Evolutionary conservation across 495 filamentous ascomycete genomes (phyloP).

Genomic region (Saxophila tyrrhenica): DNA sequence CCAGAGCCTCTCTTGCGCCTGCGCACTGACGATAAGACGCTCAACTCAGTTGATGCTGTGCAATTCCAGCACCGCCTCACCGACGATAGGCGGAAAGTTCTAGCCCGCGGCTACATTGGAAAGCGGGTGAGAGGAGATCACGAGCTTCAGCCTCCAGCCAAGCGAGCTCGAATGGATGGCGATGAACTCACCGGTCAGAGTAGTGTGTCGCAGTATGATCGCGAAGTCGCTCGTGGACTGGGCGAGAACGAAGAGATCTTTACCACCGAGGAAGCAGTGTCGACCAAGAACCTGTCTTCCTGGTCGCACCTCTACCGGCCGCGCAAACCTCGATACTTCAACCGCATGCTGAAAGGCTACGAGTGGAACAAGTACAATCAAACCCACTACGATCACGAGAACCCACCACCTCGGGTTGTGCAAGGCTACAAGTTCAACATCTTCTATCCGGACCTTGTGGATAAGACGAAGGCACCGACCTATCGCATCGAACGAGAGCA

Average conservation of each 20-base stretch:
- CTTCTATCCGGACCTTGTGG: constrained; percentile 97
- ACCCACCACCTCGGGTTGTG: constrained; percentile 94
- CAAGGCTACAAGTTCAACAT: constrained; percentile 99
- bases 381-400: constrained; percentile 98
- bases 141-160: constrained; percentile 3
- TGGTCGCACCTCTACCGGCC: constrained; percentile 90
- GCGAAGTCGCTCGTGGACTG: constrained; percentile 85
- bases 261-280: constrained; percentile 74
- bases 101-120: constrained; percentile 50
- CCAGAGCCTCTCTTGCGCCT: constrained; percentile 62
- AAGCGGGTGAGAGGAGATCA: background rate
- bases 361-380: constrained; percentile 99
- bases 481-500: constrained; percentile 90
- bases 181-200: constrained; percentile 89
- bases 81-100: constrained; percentile 50
- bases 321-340: constrained; percentile 93
- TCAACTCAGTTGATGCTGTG: constrained; percentile 51
- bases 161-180: constrained; percentile 24
- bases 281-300: constrained; percentile 48
- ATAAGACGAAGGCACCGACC: constrained; percentile 86
- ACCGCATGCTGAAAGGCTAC: constrained; percentile 96
- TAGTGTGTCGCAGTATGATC: constrained; percentile 71
- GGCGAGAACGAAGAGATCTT: constrained; percentile 96
- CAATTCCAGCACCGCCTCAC: constrained; percentile 50
- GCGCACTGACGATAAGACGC: constrained; percentile 53